Percentiles rank a stretch among this genome's conserved stretches.
These are phyloP conservation scores for Porphyrellus cyaneotinctus DNA, from an alignment of 768 basidiomycete species.

Conservation along the genomic window DNA sequence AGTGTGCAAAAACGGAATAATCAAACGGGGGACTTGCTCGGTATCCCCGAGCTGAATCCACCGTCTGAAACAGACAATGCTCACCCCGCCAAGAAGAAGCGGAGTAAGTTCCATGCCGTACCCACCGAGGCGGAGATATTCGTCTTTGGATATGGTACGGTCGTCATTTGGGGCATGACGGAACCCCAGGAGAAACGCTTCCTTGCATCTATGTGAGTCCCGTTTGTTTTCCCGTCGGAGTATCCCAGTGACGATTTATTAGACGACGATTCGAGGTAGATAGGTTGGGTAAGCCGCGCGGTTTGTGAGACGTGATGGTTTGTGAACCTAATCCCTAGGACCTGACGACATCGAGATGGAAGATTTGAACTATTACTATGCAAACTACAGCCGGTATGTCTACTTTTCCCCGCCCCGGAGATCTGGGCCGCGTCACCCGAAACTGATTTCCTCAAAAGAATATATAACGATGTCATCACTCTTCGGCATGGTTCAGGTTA, in stretches of 20 bases:
- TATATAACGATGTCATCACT: slow-evolving; percentile 97
- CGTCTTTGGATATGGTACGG: slow-evolving; percentile 89
- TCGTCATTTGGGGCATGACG: slow-evolving; percentile 98
- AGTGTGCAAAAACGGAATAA: slow-evolving; percentile 27
- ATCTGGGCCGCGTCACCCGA: slow-evolving; percentile 21
- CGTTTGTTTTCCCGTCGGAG: background rate
- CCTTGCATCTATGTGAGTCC: slow-evolving; percentile 78
- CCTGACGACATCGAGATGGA: slow-evolving; percentile 94
- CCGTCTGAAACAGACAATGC: slow-evolving; percentile 30
- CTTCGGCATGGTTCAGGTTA: slow-evolving; percentile 91
- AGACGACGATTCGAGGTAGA: slow-evolving; percentile 96
- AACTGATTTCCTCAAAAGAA: slow-evolving; percentile 44
- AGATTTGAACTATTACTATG: slow-evolving; percentile 95
- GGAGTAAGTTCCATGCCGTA: slow-evolving; percentile 63
- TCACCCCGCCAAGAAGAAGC: slow-evolving; percentile 43
- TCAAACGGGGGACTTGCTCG: slow-evolving; percentile 67
- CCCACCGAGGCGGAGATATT: slow-evolving; percentile 84
- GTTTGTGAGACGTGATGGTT: background rate
- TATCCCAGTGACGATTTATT: slow-evolving; percentile 6
- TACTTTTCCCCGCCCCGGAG: slow-evolving; percentile 1
- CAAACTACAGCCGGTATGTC: slow-evolving; percentile 86
- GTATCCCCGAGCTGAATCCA: slow-evolving; percentile 60
- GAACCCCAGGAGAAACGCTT: slow-evolving; percentile 90
- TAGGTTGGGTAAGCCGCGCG: slow-evolving; percentile 56
- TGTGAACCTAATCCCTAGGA: slow-evolving; percentile 40